Evolutionary conservation across 2,329 filamentous ascomycete genomes (phyloP).

Genomic region (Botrytis fragariae): DNA sequence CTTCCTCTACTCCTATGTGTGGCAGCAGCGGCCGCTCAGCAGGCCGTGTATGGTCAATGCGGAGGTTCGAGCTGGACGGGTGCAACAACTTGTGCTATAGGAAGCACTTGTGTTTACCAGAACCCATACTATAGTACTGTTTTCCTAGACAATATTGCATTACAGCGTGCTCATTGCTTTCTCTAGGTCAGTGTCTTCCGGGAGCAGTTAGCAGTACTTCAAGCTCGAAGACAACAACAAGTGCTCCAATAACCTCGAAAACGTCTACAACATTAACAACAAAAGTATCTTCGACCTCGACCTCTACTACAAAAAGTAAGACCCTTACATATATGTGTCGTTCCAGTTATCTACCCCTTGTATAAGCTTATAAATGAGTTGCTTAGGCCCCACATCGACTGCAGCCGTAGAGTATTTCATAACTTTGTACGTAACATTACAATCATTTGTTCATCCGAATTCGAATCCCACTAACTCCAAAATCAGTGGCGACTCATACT

Average conservation of each 20-base stretch:
- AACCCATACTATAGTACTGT: conserved; percentile 22
- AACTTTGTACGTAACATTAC: background rate
- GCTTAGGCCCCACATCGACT: background rate
- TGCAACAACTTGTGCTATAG: conserved; percentile 22
- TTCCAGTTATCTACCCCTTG: background rate
- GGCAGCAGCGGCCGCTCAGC: background rate
- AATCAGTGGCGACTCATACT: conserved; percentile 39
- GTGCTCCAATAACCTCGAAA: background rate
- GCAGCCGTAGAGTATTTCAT: background rate
- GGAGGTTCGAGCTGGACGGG: conserved; percentile 28
- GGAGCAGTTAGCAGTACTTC: background rate
- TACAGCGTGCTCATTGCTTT: background rate
- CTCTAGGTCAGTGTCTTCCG: conserved; percentile 8
- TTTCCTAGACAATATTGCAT: too few relatives aligned
- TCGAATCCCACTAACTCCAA: background rate
- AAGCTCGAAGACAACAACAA: background rate
- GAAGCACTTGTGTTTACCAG: conserved; percentile 24
- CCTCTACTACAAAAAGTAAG: background rate
- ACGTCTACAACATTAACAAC: background rate
- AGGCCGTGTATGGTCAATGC: conserved; percentile 27
- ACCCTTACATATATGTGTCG: too few relatives aligned
- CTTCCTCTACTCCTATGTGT: background rate
- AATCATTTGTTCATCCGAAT: background rate
- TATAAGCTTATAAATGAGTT: background rate
- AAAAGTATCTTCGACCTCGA: background rate